phyloP scores from a whole-genome alignment of 768 basidiomycete species.

The Lentinula edodes region DNA sequence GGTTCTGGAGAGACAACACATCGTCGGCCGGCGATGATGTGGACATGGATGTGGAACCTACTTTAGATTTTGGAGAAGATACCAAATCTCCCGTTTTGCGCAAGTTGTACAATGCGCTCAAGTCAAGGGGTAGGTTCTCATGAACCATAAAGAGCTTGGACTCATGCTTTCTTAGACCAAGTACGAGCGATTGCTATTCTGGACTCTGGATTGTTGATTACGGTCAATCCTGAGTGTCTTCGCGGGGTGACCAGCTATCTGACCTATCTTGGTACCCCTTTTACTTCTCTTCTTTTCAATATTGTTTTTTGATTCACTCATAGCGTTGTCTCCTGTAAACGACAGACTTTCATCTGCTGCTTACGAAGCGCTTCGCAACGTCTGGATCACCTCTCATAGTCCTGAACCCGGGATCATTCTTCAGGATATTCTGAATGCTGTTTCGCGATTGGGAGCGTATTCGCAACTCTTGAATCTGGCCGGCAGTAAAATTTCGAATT shows the following conservation, averaged over 20 bases:
- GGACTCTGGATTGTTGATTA: constrained; percentile 33
- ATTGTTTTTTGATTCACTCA: constrained; percentile 5
- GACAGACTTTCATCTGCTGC: constrained; percentile 19
- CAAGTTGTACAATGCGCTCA: constrained; percentile 25
- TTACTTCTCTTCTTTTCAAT: constrained; percentile 11
- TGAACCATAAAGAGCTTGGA: neutral
- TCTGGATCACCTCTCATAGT: constrained; percentile 21
- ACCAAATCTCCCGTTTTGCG: constrained; percentile 18
- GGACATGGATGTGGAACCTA: neutral
- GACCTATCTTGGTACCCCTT: constrained; percentile 32
- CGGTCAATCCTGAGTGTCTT: constrained; percentile 22
- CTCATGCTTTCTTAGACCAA: constrained; percentile 27
- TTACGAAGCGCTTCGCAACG: constrained; percentile 25
- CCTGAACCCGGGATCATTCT: constrained; percentile 25
- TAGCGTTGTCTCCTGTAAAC: constrained; percentile 23
- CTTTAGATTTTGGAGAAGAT: constrained; percentile 7
- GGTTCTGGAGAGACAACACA: constrained; percentile 10
- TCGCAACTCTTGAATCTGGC: constrained; percentile 22
- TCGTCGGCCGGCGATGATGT: constrained; percentile 1
- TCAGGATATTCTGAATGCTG: constrained; percentile 25
- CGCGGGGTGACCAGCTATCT: constrained; percentile 31
- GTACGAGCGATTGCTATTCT: constrained; percentile 33
- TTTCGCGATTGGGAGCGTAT: constrained; percentile 43
- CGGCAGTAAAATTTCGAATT: constrained; percentile 23
- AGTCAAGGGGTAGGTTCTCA: constrained; percentile 26